phyloP scores from a whole-genome alignment of 768 basidiomycete genomes.

The Kondoa malvinella region DNA sequence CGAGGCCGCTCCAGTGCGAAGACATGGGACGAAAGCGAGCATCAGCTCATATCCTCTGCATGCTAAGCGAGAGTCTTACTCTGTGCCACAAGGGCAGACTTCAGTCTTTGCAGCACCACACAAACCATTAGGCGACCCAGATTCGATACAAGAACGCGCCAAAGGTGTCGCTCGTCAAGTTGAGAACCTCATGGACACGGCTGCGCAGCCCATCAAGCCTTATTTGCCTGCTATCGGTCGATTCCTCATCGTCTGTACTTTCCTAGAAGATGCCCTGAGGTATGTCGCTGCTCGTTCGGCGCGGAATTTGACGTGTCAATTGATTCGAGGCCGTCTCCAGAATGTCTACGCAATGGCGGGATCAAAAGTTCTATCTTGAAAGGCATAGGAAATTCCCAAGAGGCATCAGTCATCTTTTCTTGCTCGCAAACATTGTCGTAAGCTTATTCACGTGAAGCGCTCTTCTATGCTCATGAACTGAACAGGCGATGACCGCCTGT shows the following conservation, averaged over 20 bases:
- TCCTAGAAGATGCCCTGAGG: constrained; percentile 86
- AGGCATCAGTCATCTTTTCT: constrained; percentile 87
- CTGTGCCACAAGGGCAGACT: background rate
- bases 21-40: background rate
- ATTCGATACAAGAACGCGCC: constrained; percentile 25
- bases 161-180: constrained; percentile 33
- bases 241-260: constrained; percentile 94
- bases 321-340: background rate
- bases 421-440: constrained; percentile 76
- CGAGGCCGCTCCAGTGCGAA: background rate
- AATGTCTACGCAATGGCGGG: constrained; percentile 53
- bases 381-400: constrained; percentile 78
- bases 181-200: constrained; percentile 83
- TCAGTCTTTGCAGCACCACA: background rate
- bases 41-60: background rate
- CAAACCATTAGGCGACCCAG: constrained; percentile 13
- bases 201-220: constrained; percentile 81
- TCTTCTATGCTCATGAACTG: background rate
- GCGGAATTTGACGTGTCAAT: background rate
- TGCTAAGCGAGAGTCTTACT: background rate
- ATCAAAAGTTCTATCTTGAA: constrained; percentile 97
- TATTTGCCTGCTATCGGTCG: constrained; percentile 86
- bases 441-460: constrained; percentile 31
- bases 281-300: background rate
- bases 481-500: constrained; percentile 76